A percentile compares a stretch with the other conserved stretches of the same genome.
Evolutionary conservation across 179 eudicot species (phyloP).

Genomic region (Beta macrorhiza): DNA sequence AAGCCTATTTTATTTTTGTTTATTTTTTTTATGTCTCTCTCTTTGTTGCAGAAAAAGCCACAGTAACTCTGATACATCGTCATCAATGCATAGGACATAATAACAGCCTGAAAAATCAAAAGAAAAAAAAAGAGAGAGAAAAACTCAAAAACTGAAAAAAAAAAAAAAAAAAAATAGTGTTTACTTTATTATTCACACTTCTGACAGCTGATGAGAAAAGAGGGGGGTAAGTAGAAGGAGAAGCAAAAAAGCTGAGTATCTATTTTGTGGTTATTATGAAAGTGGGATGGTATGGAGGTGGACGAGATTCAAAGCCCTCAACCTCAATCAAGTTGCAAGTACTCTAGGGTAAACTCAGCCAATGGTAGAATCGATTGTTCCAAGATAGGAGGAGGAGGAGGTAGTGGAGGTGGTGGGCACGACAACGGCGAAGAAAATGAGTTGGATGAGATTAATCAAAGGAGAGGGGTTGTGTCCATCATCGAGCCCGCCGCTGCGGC

Average conservation of each 20-base stretch:
- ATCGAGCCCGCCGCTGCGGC: background rate
- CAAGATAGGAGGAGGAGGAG: slow-evolving; percentile 27
- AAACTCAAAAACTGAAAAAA: background rate
- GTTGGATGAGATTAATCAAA: background rate
- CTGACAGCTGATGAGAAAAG: background rate
- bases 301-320: slow-evolving; percentile 48
- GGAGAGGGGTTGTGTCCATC: background rate
- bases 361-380: slow-evolving; percentile 29
- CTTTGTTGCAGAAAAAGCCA: slow-evolving; percentile 30
- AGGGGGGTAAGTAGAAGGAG: background rate
- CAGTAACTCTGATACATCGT: slow-evolving; percentile 33
- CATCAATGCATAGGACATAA: slow-evolving; percentile 34
- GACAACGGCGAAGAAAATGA: background rate
- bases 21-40: background rate
- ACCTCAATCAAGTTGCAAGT: slow-evolving; percentile 34
- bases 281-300: slow-evolving; percentile 80
- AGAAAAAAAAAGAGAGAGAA: background rate
- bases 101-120: slow-evolving; percentile 3
- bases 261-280: slow-evolving; percentile 31
- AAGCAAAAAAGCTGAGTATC: background rate
- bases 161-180: too few species aligned
- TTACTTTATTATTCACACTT: background rate
- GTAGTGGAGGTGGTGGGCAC: slow-evolving; percentile 18
- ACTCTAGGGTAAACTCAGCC: slow-evolving; percentile 33
- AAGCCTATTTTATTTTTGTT: background rate